Evolutionary conservation across 2,329 filamentous ascomycete species (phyloP).

Genomic region (Tolypocladium endophyticum): DNA sequence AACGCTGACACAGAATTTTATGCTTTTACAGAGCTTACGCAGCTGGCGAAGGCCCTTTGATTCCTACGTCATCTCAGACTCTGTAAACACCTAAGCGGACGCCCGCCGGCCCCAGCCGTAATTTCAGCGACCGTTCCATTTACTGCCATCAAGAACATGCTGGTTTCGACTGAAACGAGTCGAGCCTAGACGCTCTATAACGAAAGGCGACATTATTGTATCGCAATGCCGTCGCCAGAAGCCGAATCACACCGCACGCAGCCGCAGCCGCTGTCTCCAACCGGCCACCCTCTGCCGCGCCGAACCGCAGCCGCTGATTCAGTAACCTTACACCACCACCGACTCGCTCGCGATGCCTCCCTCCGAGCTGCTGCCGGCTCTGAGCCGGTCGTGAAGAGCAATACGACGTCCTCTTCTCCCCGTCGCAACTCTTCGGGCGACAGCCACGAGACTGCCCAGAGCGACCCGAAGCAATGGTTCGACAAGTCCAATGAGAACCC

Average conservation of each 20-base stretch:
- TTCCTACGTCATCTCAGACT: not conserved
- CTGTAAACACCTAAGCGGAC: not conserved
- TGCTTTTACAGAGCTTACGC: not conserved
- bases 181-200: not conserved
- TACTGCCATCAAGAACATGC: not conserved
- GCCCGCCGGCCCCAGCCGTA: not conserved
- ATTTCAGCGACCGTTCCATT: not conserved
- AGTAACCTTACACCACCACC: constrained; percentile 36
- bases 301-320: constrained; percentile 34
- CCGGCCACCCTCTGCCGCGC: constrained; percentile 32
- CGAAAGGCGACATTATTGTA: constrained; percentile 4
- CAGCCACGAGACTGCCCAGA: constrained; percentile 36
- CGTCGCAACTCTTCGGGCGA: constrained; percentile 35
- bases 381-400: constrained; percentile 8
- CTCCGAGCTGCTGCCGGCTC: constrained; percentile 15
- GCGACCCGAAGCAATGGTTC: constrained; percentile 45
- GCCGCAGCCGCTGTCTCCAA: constrained; percentile 13
- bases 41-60: not conserved
- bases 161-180: not conserved
- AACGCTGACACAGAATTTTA: not conserved
- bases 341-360: constrained; percentile 31
- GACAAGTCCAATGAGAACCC: constrained; percentile 41
- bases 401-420: constrained; percentile 10
- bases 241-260: constrained; percentile 12
- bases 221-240: constrained; percentile 19